A percentile compares a stretch with the other conserved stretches of the same genome.
Conservation (phyloP, 2,329 filamentous ascomycete species). For the Monascus ruber region DNA sequence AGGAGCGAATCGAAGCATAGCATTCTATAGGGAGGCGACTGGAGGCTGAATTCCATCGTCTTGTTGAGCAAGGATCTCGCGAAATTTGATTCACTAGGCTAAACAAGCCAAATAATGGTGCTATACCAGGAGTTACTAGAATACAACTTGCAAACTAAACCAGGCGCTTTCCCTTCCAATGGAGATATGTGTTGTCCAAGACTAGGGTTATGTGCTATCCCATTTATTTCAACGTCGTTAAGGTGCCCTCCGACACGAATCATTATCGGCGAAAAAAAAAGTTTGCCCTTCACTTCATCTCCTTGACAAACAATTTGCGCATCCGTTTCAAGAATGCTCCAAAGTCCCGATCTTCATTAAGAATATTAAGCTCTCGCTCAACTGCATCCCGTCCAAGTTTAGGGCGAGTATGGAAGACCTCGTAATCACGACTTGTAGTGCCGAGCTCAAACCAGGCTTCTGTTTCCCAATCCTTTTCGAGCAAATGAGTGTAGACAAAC, state of each 20-base stretch:
- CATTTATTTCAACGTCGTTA: no score
- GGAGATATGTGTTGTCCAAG: no score
- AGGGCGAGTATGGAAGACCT: constrained; percentile 68
- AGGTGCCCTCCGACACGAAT: no score
- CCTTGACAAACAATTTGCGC: constrained; percentile 48
- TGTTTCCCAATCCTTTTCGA: constrained; percentile 75
- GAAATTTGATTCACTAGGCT: no score
- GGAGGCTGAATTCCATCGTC: constrained; percentile 38
- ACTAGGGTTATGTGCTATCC: no score
- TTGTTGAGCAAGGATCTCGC: no score
- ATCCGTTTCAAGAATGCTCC: constrained; percentile 52
- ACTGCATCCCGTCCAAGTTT: constrained; percentile 45
- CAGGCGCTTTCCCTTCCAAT: no score
- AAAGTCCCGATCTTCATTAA: constrained; percentile 52
- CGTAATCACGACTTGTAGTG: constrained; percentile 71
- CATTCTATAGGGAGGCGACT: constrained; percentile 76
- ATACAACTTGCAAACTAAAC: no score
- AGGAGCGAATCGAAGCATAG: constrained; percentile 63
- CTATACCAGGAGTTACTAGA: no score
- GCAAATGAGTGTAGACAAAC: constrained; percentile 78
- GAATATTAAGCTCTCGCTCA: constrained; percentile 42
- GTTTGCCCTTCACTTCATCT: constrained; percentile 32
- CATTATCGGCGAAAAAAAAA: no score
- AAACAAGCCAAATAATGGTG: no score
- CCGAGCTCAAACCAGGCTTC: constrained; percentile 92